A percentile compares a stretch with the other conserved stretches of the same genome.
Evolutionary conservation across 2,329 filamentous ascomycete species (phyloP).

Genomic region (Ceratocystis albifundus): DNA sequence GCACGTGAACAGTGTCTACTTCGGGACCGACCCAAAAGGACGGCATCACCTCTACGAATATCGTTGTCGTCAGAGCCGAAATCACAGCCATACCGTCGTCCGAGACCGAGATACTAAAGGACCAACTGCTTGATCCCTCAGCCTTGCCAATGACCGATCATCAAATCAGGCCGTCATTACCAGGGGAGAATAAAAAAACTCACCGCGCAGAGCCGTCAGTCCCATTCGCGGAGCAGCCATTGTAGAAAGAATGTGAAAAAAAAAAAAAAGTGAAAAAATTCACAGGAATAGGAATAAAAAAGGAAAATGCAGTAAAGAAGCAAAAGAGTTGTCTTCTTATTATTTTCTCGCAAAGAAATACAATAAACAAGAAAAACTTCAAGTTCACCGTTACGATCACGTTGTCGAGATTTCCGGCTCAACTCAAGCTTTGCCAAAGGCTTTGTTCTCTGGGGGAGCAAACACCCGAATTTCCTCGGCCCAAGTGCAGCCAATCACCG

Average conservation of each 20-base stretch:
- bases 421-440: conserved; percentile 22
- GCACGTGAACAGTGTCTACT: background rate
- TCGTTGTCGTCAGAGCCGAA: background rate
- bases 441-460: background rate
- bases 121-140: background rate
- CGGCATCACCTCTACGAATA: background rate
- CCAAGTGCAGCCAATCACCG: conserved; percentile 21
- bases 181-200: conserved; percentile 7
- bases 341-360: background rate
- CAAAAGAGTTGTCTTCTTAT: background rate
- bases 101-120: background rate
- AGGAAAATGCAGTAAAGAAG: background rate
- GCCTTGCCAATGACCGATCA: background rate
- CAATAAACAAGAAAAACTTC: conserved; percentile 5
- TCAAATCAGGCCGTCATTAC: background rate
- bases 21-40: background rate
- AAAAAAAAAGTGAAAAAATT: conserved; percentile 11
- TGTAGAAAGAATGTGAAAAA: conserved; percentile 26
- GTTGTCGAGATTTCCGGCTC: conserved; percentile 4
- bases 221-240: conserved; percentile 50
- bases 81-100: background rate
- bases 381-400: conserved; percentile 7
- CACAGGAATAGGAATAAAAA: background rate
- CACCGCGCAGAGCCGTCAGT: conserved; percentile 47
- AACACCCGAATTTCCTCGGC: conserved; percentile 21